phyloP scores from a whole-genome alignment of 1,139 yeast genomes.

The Meyerozyma smithsonii region DNA sequence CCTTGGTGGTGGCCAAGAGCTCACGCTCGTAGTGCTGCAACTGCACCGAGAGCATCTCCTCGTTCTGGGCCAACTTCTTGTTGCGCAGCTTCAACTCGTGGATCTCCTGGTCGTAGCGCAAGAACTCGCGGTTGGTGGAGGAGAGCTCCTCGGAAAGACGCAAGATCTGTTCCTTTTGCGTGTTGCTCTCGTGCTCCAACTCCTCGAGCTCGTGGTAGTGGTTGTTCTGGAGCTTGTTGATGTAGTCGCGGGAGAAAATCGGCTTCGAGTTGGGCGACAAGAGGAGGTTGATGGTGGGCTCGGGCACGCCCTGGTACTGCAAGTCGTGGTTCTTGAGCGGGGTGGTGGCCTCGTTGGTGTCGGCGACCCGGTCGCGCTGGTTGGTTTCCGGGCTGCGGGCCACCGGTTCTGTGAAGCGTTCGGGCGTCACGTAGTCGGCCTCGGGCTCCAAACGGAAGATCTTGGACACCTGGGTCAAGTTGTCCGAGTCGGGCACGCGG shows the following conservation, averaged over 20 bases:
- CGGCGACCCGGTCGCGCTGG: conserved; percentile 25
- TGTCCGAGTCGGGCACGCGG: conserved; percentile 4
- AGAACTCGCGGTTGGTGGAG: conserved; percentile 16
- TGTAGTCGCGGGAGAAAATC: conserved; percentile 28
- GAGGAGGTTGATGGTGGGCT: conserved; percentile 29
- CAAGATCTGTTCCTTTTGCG: conserved; percentile 15
- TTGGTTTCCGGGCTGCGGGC: conserved; percentile 39
- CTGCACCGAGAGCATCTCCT: conserved; percentile 26
- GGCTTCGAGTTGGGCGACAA: conserved; percentile 37
- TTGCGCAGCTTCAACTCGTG: conserved; percentile 18
- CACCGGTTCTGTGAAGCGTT: conserved; percentile 39
- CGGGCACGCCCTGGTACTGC: conserved; percentile 13
- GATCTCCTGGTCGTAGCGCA: conserved; percentile 17
- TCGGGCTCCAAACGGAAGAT: conserved; percentile 14
- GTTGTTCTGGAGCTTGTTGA: conserved; percentile 25
- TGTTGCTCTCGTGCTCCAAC: conserved; percentile 7
- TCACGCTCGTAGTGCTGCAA: conserved; percentile 28
- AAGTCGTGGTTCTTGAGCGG: conserved; percentile 18
- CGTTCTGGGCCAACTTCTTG: conserved; percentile 18
- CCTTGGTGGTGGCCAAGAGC: conserved; percentile 25
- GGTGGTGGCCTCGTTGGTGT: conserved; percentile 19
- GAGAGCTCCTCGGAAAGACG: conserved; percentile 18
- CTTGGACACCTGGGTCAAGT: conserved; percentile 20
- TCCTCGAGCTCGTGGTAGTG: conserved; percentile 14
- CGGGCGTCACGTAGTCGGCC: conserved; percentile 33